Base-by-base conservation (phyloP, 257 asterid genomes). In the Galeopsis tetrahit region DNA sequence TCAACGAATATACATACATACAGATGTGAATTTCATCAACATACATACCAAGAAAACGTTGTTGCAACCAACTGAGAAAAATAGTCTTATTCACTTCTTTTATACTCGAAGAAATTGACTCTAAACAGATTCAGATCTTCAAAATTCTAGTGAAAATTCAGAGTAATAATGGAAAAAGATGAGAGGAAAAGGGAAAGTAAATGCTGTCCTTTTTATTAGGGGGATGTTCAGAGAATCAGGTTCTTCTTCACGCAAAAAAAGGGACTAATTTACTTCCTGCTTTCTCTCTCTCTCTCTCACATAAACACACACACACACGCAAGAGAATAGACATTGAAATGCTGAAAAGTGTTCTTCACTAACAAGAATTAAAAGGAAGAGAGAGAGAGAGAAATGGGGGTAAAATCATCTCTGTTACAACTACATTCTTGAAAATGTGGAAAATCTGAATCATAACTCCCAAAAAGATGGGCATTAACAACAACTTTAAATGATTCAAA, bases 201-300 rank as follows among this genome's bases (percentile, higher is more conserved):
- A 56, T 48, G 72, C 8, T 60, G 81, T 78, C 87, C 84, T 79
- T 81, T 78, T 75, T 72, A 78, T 68, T 56, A 56, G 79, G 83
- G 76, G 77, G 81, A 53, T 78, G 86, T 71, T 77, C 82, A 84
- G 87, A 74, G 91, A 86, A 88, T 83, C 89, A 62, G 87, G 82
- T 86, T 88, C 95, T 74, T 78, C 82, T 74, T 77, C 80, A 82
- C 80, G 78, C 79, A 78, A 82, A 66, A 49, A 74, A 80, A 83
- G 64, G 75, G 80, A 59, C 76, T 61, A 62, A 32, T 70, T 58
- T 68, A 66, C 46, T 63, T 2, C 5, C 53, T 71, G 61, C 31
- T 17, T 14, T 5, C 60, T 78, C 55, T 58, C 58, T 17, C 43
- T 58, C 68, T 55, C 70, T 10, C 73, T 6, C 79, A 28, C 79